These are phyloP conservation scores for Penicillium subrubescens DNA, from an alignment of 495 filamentous ascomycete genomes.

Conservation along the genomic window DNA sequence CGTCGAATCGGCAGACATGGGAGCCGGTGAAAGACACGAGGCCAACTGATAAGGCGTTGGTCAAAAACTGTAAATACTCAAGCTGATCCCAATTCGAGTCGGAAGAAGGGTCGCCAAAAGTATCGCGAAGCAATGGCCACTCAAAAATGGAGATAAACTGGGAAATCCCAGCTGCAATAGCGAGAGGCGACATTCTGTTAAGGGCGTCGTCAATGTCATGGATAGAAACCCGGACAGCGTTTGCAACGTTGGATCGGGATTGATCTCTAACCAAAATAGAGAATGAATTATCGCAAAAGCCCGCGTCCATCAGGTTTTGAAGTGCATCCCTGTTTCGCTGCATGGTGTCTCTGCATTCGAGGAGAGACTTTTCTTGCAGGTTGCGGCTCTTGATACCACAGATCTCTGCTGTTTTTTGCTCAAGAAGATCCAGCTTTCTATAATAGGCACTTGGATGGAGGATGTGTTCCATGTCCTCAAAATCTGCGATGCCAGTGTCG, in stretches of 20 bases:
- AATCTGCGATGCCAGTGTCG: not conserved
- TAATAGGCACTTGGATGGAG: not conserved
- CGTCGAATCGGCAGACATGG: constrained; percentile 10
- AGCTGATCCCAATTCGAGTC: not conserved
- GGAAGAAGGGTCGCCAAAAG: too few relatives aligned
- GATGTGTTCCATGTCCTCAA: not conserved
- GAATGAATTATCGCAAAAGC: not conserved
- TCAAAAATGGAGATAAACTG: too few relatives aligned
- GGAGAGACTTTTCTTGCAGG: not conserved
- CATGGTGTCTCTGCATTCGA: not conserved
- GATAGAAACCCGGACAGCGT: not conserved
- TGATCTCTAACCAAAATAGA: not conserved
- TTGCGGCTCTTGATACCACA: not conserved
- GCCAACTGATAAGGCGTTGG: not conserved
- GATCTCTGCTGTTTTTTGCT: not conserved
- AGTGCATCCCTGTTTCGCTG: not conserved
- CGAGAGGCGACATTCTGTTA: too few relatives aligned
- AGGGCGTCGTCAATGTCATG: not conserved
- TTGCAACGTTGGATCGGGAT: not conserved
- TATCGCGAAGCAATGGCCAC: too few relatives aligned
- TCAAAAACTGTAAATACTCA: not conserved
- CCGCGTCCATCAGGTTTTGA: not conserved
- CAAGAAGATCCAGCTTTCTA: not conserved
- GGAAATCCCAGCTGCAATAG: too few relatives aligned
- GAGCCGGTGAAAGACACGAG: constrained; percentile 9